Evolutionary conservation across 2,329 filamentous ascomycete genomes (phyloP).

Genomic region (Neofusicoccum ribis): DNA sequence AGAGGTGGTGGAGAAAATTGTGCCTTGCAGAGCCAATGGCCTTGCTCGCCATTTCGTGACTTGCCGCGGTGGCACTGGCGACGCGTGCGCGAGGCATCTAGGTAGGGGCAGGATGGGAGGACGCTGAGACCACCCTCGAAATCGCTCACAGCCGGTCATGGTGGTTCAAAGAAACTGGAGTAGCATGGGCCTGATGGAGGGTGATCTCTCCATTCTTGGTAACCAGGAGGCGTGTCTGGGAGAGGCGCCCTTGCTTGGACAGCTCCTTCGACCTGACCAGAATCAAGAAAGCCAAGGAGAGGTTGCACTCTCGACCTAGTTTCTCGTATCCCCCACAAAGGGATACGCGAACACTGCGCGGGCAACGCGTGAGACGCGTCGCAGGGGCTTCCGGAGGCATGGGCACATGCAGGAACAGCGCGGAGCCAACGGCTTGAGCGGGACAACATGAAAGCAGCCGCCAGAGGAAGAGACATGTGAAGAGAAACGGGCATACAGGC

Average conservation of each 20-base stretch:
- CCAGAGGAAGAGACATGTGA: not conserved
- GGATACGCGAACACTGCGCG: constrained; percentile 12
- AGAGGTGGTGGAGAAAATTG: constrained; percentile 27
- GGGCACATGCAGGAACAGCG: constrained; percentile 18
- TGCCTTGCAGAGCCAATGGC: constrained; percentile 36
- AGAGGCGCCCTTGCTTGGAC: constrained; percentile 15
- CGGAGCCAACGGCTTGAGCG: not conserved
- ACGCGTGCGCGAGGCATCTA: constrained; percentile 19
- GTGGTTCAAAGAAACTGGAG: constrained; percentile 19
- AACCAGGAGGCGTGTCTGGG: constrained; percentile 19
- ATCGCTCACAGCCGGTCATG: constrained; percentile 7
- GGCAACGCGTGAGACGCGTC: constrained; percentile 19
- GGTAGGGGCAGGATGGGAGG: constrained; percentile 11
- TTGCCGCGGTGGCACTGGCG: constrained; percentile 10
- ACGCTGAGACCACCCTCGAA: constrained; percentile 10
- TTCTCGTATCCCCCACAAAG: constrained; percentile 16
- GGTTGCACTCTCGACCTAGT: constrained; percentile 17
- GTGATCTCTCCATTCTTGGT: constrained; percentile 18
- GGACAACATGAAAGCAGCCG: not conserved
- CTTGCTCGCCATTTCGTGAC: constrained; percentile 19
- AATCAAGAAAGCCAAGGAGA: constrained; percentile 3
- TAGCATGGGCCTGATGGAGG: not conserved
- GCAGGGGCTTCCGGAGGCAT: constrained; percentile 5
- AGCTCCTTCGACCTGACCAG: constrained; percentile 1
- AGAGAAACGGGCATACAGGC: not conserved